These are phyloP conservation scores for Saraca asoca DNA, from an alignment of 331 rosid species.

Conservation along the genomic window DNA sequence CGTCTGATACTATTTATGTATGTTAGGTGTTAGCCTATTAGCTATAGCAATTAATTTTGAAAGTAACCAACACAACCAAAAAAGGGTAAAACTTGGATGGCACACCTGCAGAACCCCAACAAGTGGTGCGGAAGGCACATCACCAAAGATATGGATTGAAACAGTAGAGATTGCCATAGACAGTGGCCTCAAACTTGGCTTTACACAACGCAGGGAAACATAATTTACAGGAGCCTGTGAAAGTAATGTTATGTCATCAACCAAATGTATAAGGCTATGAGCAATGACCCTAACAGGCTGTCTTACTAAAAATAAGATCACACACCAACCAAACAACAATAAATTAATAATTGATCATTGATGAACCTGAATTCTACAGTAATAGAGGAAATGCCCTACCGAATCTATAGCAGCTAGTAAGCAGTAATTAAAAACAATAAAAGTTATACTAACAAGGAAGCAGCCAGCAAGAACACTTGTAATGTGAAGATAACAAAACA, in stretches of 20 bases:
- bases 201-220: constrained; percentile 74
- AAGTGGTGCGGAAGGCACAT: constrained; percentile 94
- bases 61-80: constrained; percentile 19
- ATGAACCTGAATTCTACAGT: constrained; percentile 16
- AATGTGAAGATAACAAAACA: too few relatives aligned
- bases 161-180: constrained; percentile 92
- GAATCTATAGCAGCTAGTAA: not conserved
- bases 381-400: constrained; percentile 10
- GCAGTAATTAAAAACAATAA: too few relatives aligned
- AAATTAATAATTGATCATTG: too few relatives aligned
- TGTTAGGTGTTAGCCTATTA: constrained; percentile 7
- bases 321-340: constrained; percentile 17
- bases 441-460: too few relatives aligned
- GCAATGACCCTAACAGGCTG: constrained; percentile 2
- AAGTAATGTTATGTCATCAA: constrained; percentile 36
- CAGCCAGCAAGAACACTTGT: too few relatives aligned
- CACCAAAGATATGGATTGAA: constrained; percentile 87
- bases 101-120: constrained; percentile 86
- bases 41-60: not conserved
- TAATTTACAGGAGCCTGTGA: constrained; percentile 87
- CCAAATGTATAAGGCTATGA: constrained; percentile 30
- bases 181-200: constrained; percentile 83
- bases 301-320: constrained; percentile 13
- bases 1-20: constrained; percentile 2
- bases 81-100: constrained; percentile 28